These are phyloP conservation scores for Kwoniella botswanensis DNA, from an alignment of 768 basidiomycete species.

Conservation along the genomic window DNA sequence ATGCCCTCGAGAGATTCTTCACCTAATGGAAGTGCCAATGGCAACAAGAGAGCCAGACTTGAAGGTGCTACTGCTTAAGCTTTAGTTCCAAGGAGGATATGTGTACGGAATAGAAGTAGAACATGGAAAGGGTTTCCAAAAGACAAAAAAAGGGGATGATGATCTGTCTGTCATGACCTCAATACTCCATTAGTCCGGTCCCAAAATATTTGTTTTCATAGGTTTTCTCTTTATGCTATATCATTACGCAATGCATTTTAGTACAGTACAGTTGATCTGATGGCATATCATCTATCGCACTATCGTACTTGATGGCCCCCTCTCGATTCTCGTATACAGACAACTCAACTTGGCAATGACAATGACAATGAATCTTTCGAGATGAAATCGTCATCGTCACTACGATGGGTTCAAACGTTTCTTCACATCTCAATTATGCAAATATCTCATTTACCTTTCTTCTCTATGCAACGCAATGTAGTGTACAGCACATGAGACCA, in stretches of 20 bases:
- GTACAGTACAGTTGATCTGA: no score
- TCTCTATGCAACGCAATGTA: no score
- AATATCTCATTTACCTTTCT: no score
- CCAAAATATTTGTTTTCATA: no score
- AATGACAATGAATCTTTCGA: background rate
- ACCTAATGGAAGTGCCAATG: slow-evolving; percentile 32
- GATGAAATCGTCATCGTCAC: no score
- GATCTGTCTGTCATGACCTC: background rate
- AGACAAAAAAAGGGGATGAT: background rate
- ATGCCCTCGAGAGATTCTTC: slow-evolving; percentile 52
- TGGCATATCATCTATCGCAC: no score
- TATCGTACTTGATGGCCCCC: no score
- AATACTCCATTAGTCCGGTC: no score
- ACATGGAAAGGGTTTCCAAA: background rate
- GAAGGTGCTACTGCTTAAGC: slow-evolving; percentile 31
- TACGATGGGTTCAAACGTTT: no score
- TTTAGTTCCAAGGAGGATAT: background rate
- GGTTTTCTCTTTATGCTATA: background rate
- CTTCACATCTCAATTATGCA: no score
- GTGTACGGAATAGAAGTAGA: background rate
- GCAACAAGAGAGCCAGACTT: slow-evolving; percentile 36
- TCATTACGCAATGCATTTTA: background rate
- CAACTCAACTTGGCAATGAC: background rate
- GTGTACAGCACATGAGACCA: no score
- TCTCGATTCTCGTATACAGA: background rate